phyloP scores from a whole-genome alignment of 2,329 filamentous ascomycete species.

The Colletotrichum scovillei region DNA sequence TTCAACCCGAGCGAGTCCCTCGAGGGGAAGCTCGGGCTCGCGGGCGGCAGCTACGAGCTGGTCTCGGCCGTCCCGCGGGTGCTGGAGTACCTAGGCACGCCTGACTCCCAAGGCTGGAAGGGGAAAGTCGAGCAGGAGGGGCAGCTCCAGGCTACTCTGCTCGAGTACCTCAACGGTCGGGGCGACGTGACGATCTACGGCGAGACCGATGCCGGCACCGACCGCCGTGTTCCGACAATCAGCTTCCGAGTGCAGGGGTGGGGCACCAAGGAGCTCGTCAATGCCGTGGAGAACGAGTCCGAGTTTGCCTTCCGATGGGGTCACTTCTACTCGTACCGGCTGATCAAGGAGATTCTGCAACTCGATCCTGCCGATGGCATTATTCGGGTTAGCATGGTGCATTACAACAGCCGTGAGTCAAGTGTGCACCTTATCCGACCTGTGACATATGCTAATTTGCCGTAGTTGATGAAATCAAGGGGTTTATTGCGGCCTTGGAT shows the following conservation, averaged over 20 bases:
- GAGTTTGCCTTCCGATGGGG: constrained; percentile 75
- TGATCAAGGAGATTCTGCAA: constrained; percentile 69
- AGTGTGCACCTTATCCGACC: background rate
- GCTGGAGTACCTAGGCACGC: constrained; percentile 66
- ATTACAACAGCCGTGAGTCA: constrained; percentile 77
- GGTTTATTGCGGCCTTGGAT: constrained; percentile 63
- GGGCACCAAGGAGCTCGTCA: constrained; percentile 68
- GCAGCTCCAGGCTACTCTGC: constrained; percentile 66
- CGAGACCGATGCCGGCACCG: constrained; percentile 57
- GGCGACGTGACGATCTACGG: constrained; percentile 69
- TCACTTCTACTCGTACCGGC: constrained; percentile 74
- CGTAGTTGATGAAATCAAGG: constrained; percentile 67
- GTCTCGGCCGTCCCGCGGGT: constrained; percentile 71
- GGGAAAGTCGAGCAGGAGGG: constrained; percentile 69
- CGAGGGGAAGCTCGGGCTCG: constrained; percentile 75
- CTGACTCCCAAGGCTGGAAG: constrained; percentile 56
- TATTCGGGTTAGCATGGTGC: constrained; percentile 76
- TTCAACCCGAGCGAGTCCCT: constrained; percentile 73
- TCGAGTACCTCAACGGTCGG: constrained; percentile 67
- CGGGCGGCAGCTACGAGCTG: constrained; percentile 78
- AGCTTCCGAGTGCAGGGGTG: constrained; percentile 71
- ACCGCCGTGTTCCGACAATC: constrained; percentile 71
- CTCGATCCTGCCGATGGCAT: constrained; percentile 69
- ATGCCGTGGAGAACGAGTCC: constrained; percentile 68
- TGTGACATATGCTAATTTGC: background rate